Conservation (phyloP, 176 grass and related monocot genomes). For the barley (Hordeum vulgare) region MorexV3_pseudomolecules_assembly NC_058522.1:218667389-218667888, state of each 20-base stretch:
- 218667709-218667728: conserved; percentile 84
- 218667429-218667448: conserved; percentile 90
- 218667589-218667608: conserved; percentile 23
- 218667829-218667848: conserved; percentile 12
- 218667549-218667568: conserved; percentile 75
- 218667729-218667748: conserved; percentile 79
- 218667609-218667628: conserved; percentile 10
- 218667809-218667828: conserved; percentile 55
- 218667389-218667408: conserved; percentile 79
- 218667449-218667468: conserved; percentile 79
- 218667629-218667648: neutral
- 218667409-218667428: conserved; percentile 90
- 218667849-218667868: conserved; percentile 28
- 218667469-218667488: conserved; percentile 90
- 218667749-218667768: conserved; percentile 71
- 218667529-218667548: conserved; percentile 63
- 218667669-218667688: neutral
- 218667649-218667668: neutral
- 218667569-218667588: conserved; percentile 87
- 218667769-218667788: conserved; percentile 98
- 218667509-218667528: conserved; percentile 76
- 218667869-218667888: conserved; percentile 31
- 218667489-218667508: conserved; percentile 96
- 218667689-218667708: conserved; percentile 67
- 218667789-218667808: conserved; percentile 59